Conservation (phyloP, 805 yeast genomes). For the Kluyveromyces siamensis region DNA sequence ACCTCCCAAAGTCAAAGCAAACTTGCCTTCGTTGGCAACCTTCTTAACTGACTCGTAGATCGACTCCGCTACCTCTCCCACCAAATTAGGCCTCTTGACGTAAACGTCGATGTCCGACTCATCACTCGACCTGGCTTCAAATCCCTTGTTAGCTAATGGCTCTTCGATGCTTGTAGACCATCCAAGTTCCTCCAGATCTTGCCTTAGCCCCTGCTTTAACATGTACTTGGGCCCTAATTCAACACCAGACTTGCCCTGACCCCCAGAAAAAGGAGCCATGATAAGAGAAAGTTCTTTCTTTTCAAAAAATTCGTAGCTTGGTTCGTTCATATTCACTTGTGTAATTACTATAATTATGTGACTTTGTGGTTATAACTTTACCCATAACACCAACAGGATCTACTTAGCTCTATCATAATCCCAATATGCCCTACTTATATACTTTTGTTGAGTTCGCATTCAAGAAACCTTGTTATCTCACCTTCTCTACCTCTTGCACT, state of each 20-base stretch:
- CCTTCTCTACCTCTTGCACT: constrained; percentile 9
- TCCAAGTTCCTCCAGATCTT: constrained; percentile 56
- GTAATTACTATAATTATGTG: background rate
- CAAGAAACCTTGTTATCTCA: background rate
- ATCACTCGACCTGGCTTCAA: constrained; percentile 34
- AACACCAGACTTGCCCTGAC: constrained; percentile 90
- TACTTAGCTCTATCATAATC: too few relatives aligned
- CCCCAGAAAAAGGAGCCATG: constrained; percentile 91
- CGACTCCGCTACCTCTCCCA: constrained; percentile 57
- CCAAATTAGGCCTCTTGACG: constrained; percentile 68
- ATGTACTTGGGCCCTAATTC: constrained; percentile 87
- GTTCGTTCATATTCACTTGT: constrained; percentile 5
- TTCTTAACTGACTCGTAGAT: constrained; percentile 53
- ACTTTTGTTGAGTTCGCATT: background rate
- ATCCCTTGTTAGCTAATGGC: constrained; percentile 45
- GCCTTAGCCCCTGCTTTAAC: constrained; percentile 58
- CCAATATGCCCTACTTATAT: constrained; percentile 2
- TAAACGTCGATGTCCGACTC: constrained; percentile 44
- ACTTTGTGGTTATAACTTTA: background rate
- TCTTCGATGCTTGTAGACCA: constrained; percentile 52
- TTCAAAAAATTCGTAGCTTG: constrained; percentile 43
- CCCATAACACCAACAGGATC: too few relatives aligned
- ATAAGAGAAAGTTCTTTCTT: constrained; percentile 50
- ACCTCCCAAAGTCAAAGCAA: constrained; percentile 89
- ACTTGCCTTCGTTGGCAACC: constrained; percentile 38